Evolutionary conservation across 441 rosid genomes (phyloP), one percentile per base, ranked within the genome.

Genomic region (Bocquillonia castaneifolia): DNA sequence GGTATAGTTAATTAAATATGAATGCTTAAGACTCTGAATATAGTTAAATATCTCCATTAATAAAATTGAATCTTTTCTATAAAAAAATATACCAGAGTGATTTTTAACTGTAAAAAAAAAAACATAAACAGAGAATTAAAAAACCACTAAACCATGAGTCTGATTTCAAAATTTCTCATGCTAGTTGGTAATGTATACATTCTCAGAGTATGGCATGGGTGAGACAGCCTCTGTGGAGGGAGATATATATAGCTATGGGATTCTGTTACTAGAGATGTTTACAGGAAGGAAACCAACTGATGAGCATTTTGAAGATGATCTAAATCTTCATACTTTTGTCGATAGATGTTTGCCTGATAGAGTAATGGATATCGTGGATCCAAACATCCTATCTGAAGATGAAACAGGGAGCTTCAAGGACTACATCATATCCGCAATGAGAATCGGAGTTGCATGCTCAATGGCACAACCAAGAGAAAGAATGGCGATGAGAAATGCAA

Each of bases 171-270:
- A 10, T 8, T 39, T 15, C 3, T 6, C 9, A 36, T 6, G 5
- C 2, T 37, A 13, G 6, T 6, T 34, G 7, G 7, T 7, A 3
- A 3, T 32, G 14, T 58, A 58, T 20, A 14, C 10, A 1, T 47
- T 4, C 31, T 29, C 58, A 54, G 74, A 69, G 52, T 59, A 72
- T 31, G 66, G 72, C 23, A 22, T 26, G 28, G n/a, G 59, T 8
- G 56, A 48, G 1, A 45, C 1, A 3, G 69, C 52, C 6, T 68
- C 77, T 0, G 63, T 54, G 14, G 44, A 28, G 36, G 76, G 79
- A 9, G 77, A 79, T 58, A 53, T 75, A 14, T 76, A 79, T 26
- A 70, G 82, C 55, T 78, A 71, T 10, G 77, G 79, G 1, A 59
- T 75, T 13, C 57, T 79, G 45, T 37, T 76, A 22, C 45, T 76